Evolutionary conservation across 495 filamentous ascomycete genomes (phyloP), one percentile per base, ranked within the genome.

Genomic region (Penicillium egyptiacum): DNA sequence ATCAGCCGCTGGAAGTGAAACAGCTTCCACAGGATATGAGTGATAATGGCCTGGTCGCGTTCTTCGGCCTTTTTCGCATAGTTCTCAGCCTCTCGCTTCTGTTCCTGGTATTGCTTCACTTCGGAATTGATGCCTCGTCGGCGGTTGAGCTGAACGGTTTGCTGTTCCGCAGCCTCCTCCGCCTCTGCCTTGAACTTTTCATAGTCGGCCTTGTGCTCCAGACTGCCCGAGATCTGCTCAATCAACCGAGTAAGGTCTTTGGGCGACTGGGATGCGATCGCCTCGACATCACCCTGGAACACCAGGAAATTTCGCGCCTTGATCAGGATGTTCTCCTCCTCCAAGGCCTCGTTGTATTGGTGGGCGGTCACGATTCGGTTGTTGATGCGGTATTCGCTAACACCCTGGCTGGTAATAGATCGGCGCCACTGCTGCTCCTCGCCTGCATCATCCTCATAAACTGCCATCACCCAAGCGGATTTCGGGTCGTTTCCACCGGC

Each of bases 291-390:
- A 50, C 94, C 94, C 71, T 99, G 94, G 73, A 98, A 98, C 26
- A 99, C 94, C 0, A 99, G 81, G 72, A 98, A 99, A 70, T 98
- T 98, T 56, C 94, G 87, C 33, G 94, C 94, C 70, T 96, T 96
- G 75, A 99, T 96, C 64, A 98, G 75, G 57, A 99, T 99, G 61
- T 96, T 96, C 70, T 99, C 92, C 37, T 85, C 81, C 71, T 98
- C 94, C 45, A 99, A 78, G 4, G 89, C 88, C 50, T 92, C 88
- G 69, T 98, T 98, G 80, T 98, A 99, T 66, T 95, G 86, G 63
- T 88, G 86, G 10, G 92, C 92, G 4, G 86, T 90, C 28, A 98
- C 95, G 42, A 88, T 80, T 33, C 86, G 86, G 61, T 94, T 89
- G 73, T 99, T 96, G 79, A 99, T 96, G 33, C 93, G 86, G 71